These are phyloP conservation scores for Aspergillus felis DNA, from an alignment of 2,329 filamentous ascomycete species.

Conservation along the genomic window DNA sequence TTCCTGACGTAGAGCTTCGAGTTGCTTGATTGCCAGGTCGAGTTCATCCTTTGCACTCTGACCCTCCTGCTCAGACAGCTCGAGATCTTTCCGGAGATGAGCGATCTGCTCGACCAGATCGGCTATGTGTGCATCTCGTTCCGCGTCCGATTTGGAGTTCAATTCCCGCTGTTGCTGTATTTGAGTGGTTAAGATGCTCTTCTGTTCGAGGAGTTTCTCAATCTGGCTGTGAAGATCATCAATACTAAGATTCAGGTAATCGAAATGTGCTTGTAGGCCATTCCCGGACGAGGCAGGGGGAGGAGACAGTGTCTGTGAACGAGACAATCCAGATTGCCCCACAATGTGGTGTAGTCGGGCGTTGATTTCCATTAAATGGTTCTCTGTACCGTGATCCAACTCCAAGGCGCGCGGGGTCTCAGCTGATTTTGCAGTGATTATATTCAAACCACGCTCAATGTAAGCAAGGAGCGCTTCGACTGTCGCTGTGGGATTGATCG, in stretches of 20 bases:
- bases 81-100: constrained; percentile 52
- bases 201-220: constrained; percentile 79
- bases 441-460: constrained; percentile 61
- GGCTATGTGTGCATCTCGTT: constrained; percentile 48
- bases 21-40: background rate
- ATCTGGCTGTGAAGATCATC: constrained; percentile 73
- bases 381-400: constrained; percentile 43
- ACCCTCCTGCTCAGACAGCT: constrained; percentile 33
- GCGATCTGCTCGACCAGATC: constrained; percentile 47
- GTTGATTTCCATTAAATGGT: constrained; percentile 61
- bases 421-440: constrained; percentile 52
- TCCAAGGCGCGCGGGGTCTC: constrained; percentile 2
- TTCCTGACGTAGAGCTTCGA: constrained; percentile 1
- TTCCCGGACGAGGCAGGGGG: constrained; percentile 57
- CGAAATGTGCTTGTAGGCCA: constrained; percentile 64
- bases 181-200: constrained; percentile 81
- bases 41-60: constrained; percentile 20
- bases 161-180: constrained; percentile 94
- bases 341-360: constrained; percentile 60
- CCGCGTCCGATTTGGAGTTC: constrained; percentile 76
- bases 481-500: constrained; percentile 25
- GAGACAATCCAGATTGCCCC: constrained; percentile 39
- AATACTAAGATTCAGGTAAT: constrained; percentile 73
- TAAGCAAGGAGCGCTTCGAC: constrained; percentile 64
- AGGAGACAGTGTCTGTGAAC: constrained; percentile 49